A percentile compares a stretch with the other conserved stretches of the same genome.
These are phyloP conservation scores for Pneumocystis jirovecii DNA, from an alignment of 1,139 yeast genomes.

Conservation along the genomic window DNA sequence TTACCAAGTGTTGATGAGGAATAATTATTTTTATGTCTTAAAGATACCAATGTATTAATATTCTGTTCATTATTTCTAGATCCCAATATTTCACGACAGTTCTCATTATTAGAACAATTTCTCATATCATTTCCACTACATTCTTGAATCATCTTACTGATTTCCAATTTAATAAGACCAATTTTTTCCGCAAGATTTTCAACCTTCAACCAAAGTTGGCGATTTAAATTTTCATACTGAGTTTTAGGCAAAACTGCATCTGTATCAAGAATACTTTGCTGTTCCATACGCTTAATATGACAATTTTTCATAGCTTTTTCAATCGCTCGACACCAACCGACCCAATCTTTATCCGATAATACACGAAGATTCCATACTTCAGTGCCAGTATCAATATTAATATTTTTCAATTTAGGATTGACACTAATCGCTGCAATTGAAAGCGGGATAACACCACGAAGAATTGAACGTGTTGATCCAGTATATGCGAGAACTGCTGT, in stretches of 20 bases:
- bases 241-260: neutral
- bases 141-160: neutral
- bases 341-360: conserved; percentile 46
- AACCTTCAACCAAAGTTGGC: neutral
- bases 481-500: conserved; percentile 76
- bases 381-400: conserved; percentile 85
- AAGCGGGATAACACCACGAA: conserved; percentile 88
- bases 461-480: conserved; percentile 46
- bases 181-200: neutral
- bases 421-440: conserved; percentile 70
- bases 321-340: conserved; percentile 70
- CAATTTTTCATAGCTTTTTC: conserved; percentile 22
- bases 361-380: conserved; percentile 87
- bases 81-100: neutral
- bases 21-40: neutral
- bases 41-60: neutral
- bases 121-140: neutral
- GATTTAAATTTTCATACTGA: neutral
- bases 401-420: conserved; percentile 47
- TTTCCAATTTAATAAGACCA: neutral
- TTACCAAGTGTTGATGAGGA: neutral
- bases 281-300: conserved; percentile 6
- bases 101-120: neutral
- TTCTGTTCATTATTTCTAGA: neutral
- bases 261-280: conserved; percentile 6